Evolutionary conservation across 805 yeast genomes (phyloP), one percentile per base, ranked within the genome.

Genomic region (Suhomyces sp.): DNA sequence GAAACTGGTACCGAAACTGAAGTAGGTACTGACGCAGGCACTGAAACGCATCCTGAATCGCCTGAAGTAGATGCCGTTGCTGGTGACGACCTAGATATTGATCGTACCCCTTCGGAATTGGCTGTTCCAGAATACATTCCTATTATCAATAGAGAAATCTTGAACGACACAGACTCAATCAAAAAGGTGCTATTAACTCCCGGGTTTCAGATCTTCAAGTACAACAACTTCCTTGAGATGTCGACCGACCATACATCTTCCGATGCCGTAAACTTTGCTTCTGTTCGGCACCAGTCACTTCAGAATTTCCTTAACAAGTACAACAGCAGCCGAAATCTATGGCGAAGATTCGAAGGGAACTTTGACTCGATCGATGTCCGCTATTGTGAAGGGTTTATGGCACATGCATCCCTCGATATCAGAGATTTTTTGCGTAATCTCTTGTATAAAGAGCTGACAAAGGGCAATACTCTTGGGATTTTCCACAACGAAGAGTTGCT

Each of bases 191-290:
- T 73, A 13, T 52, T 54, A 12, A 57, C 68, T 6, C 76, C 75
- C 1, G 49, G 57, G 3, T 68, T 67, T 48, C 70, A 68, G 48
- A 51, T 61, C 1, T 60, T 65, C 49, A 50, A 74, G n/a, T 75
- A 59, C 50, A 61, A 65, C 46, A 62, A 59, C 43, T 74, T 68
- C 50, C 60, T 74, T 19, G 68, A 66, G 13, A 59, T 66, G 8
- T 39, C 73, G 8, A 46, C 61, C 17, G 69, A 61, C 10, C 71
- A 68, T 43, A 76, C 67, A 41, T 53, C 54, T 10, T 62, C 63
- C 44, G 79, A 75, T 54, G 72, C 78, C 0, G 61, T 72, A 9
- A 73, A 66, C 48, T 73, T 73, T 59, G 72, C 76, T 6, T 63
- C 58, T 31, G 63, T 68, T 15, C 53, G 76, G 10, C 66, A 63